Percentiles rank a stretch among this genome's conserved stretches.
These are phyloP conservation scores for Didymella segeticola DNA, from an alignment of 2,329 filamentous ascomycete species.

Conservation along the genomic window DNA sequence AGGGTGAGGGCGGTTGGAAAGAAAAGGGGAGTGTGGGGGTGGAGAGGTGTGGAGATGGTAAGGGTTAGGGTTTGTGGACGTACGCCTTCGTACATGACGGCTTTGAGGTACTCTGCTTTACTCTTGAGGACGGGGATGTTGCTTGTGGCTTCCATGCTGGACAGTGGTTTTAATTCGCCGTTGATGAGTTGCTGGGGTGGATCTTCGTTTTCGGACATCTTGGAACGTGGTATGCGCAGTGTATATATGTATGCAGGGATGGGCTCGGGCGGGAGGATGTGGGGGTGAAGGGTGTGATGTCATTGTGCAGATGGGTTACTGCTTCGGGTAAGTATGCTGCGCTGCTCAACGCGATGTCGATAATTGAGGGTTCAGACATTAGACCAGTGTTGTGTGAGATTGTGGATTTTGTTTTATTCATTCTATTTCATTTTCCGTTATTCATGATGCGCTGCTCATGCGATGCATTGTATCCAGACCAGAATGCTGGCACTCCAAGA, in stretches of 20 bases:
- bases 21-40: background rate
- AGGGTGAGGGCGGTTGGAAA: background rate
- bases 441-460: conserved; percentile 22
- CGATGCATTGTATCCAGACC: background rate
- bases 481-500: too few relatives aligned
- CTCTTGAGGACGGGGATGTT: conserved; percentile 32
- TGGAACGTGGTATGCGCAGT: background rate
- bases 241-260: background rate
- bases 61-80: background rate
- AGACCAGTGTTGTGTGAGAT: too few relatives aligned
- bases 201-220: conserved; percentile 3
- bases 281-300: conserved; percentile 3
- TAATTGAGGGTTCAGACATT: too few relatives aligned
- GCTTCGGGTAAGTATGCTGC: conserved; percentile 4
- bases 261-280: conserved; percentile 1
- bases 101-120: conserved; percentile 38
- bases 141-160: conserved; percentile 7
- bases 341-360: background rate
- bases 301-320: conserved; percentile 2
- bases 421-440: conserved; percentile 3
- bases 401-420: background rate
- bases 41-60: background rate
- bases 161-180: conserved; percentile 7
- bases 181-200: conserved; percentile 17
- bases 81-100: conserved; percentile 38